Percentiles rank a stretch among this genome's conserved stretches.
These are phyloP conservation scores for Diaporthe helianthi DNA, from an alignment of 2,329 filamentous ascomycete genomes.

Conservation along the genomic window DNA sequence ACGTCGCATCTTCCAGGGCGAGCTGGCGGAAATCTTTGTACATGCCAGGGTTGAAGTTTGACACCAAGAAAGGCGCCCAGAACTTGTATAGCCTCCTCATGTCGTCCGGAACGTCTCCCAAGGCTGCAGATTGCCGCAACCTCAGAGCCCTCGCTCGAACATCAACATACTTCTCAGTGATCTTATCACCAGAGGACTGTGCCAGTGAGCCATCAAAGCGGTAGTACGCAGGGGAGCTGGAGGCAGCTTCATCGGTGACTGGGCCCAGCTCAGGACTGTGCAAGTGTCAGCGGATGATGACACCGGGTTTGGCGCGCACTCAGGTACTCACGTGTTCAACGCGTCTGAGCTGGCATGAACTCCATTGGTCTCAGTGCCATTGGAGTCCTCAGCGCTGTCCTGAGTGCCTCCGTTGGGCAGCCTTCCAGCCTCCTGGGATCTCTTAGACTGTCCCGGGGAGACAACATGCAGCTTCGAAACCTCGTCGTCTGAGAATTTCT, in stretches of 20 bases:
- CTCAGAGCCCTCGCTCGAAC: constrained; percentile 50
- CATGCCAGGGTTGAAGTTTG: constrained; percentile 77
- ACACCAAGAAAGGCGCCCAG: constrained; percentile 75
- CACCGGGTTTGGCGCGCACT: background rate
- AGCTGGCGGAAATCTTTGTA: constrained; percentile 76
- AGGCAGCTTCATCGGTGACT: constrained; percentile 15
- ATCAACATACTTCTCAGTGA: constrained; percentile 42
- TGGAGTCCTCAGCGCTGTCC: constrained; percentile 3
- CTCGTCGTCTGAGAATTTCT: constrained; percentile 43
- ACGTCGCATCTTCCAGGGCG: constrained; percentile 68
- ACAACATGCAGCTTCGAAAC: constrained; percentile 43
- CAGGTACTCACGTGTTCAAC: constrained; percentile 26
- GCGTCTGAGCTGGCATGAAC: constrained; percentile 17
- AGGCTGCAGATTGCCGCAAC: constrained; percentile 44
- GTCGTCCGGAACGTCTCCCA: constrained; percentile 55
- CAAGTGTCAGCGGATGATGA: constrained; percentile 21
- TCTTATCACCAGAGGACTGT: constrained; percentile 34
- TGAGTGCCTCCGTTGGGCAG: constrained; percentile 28
- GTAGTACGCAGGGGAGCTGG: constrained; percentile 27
- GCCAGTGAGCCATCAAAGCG: constrained; percentile 27
- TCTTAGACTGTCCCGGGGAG: constrained; percentile 28
- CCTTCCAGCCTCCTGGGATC: constrained; percentile 2
- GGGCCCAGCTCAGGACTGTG: constrained; percentile 31
- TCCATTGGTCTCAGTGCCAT: constrained; percentile 28
- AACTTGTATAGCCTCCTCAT: constrained; percentile 76